Evolutionary conservation across 805 yeast species (phyloP).

Genomic region (Tetrapisispora iriomotensis): DNA sequence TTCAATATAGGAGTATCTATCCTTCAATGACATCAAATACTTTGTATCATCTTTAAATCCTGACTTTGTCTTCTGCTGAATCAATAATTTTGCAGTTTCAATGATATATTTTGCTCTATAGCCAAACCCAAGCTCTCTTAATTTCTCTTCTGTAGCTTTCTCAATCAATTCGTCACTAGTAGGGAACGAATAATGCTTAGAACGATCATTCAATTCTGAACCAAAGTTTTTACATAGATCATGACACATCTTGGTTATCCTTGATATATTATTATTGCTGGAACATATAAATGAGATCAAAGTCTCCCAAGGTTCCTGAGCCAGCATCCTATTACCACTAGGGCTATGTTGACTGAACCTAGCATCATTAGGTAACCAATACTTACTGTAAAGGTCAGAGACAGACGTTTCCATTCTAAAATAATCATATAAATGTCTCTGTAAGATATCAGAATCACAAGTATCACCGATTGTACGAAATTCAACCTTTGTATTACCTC

Average conservation of each 20-base stretch:
- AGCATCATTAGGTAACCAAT: constrained; percentile 54
- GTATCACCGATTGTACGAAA: constrained; percentile 37
- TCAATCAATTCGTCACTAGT: constrained; percentile 41
- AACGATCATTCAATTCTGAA: constrained; percentile 43
- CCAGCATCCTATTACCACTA: constrained; percentile 70
- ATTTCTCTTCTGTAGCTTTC: constrained; percentile 34
- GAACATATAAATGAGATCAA: constrained; percentile 85
- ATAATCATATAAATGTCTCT: constrained; percentile 48
- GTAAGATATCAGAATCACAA: constrained; percentile 28
- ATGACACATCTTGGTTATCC: constrained; percentile 90
- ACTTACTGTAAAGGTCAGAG: constrained; percentile 36
- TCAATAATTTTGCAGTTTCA: constrained; percentile 57
- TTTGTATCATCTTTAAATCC: constrained; percentile 23
- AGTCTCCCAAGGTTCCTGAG: constrained; percentile 98
- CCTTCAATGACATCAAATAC: constrained; percentile 29
- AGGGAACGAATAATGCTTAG: constrained; percentile 67
- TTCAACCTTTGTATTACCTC: constrained; percentile 30
- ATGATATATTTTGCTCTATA: constrained; percentile 85
- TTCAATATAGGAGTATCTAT: constrained; percentile 34
- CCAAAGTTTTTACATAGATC: constrained; percentile 67
- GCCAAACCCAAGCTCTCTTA: constrained; percentile 58
- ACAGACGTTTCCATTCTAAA: constrained; percentile 57
- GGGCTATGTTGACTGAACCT: constrained; percentile 33
- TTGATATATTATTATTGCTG: constrained; percentile 87
- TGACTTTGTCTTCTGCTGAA: constrained; percentile 22